Conservation (phyloP, 2,329 filamentous ascomycete genomes). For the Trichoderma afroharzianum region DNA sequence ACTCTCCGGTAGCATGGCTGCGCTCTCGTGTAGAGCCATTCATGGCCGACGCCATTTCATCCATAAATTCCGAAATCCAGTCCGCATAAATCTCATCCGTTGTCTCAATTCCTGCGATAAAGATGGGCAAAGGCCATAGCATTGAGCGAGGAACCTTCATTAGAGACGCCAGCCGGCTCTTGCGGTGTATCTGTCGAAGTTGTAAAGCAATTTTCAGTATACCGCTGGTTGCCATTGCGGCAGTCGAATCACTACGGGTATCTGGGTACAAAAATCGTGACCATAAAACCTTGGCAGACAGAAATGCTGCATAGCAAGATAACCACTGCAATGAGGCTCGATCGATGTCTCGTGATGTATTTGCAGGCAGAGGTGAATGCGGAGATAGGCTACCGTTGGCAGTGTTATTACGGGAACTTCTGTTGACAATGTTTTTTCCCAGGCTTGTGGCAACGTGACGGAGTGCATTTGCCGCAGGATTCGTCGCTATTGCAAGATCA, state of each 20-base stretch:
- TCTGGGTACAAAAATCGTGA: neutral
- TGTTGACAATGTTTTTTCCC: neutral
- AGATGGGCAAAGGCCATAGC: conserved; percentile 10
- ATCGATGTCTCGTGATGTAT: neutral
- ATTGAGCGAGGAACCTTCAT: conserved; percentile 5
- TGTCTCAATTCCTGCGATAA: conserved; percentile 10
- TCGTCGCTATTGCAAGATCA: neutral
- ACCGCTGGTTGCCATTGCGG: neutral
- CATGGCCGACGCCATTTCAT: neutral
- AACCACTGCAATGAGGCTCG: neutral
- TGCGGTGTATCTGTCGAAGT: neutral
- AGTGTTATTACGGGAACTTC: neutral
- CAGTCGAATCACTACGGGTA: neutral
- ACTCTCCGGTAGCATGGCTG: neutral
- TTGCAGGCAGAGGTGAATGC: neutral
- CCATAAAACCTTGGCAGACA: neutral
- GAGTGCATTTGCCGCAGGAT: neutral
- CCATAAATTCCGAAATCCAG: conserved; percentile 10
- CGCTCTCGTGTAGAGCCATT: neutral
- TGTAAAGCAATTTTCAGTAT: neutral
- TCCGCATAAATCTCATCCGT: conserved; percentile 11
- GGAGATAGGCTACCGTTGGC: neutral
- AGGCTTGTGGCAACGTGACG: neutral
- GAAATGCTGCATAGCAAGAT: neutral
- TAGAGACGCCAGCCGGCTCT: neutral